Conservation (phyloP, 371 early-diverging fungal species). For the Apophysomyces ossiformis region DNA sequence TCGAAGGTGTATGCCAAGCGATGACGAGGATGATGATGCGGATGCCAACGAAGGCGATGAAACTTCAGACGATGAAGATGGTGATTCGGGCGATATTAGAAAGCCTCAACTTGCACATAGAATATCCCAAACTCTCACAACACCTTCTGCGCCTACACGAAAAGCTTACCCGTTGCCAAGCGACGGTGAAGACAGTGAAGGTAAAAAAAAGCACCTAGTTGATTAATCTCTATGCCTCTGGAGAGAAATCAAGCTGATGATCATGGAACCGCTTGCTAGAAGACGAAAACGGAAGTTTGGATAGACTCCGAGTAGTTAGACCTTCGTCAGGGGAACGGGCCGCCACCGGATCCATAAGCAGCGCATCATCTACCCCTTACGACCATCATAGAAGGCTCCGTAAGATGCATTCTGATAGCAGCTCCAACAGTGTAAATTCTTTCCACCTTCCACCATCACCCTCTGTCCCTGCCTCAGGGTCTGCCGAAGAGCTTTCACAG, state of each 20-base stretch:
- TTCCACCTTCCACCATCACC: not conserved
- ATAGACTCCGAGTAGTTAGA: slow-evolving; percentile 8
- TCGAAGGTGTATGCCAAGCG: slow-evolving; percentile 44
- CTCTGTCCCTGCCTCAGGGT: slow-evolving; percentile 4
- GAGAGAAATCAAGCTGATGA: not conserved
- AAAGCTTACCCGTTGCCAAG: slow-evolving; percentile 35
- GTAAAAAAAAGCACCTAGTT: slow-evolving; percentile 1
- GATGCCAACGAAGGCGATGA: slow-evolving; percentile 35
- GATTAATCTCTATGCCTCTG: not conserved
- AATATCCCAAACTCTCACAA: not conserved
- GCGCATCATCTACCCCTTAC: slow-evolving; percentile 6
- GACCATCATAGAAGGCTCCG: slow-evolving; percentile 5
- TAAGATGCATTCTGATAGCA: not conserved
- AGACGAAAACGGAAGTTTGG: slow-evolving; percentile 9
- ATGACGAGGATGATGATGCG: slow-evolving; percentile 39
- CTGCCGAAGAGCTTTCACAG: slow-evolving; percentile 4
- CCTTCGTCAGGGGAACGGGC: slow-evolving; percentile 12
- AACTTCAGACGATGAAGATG: slow-evolving; percentile 35
- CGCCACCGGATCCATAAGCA: slow-evolving; percentile 11
- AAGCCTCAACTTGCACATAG: not conserved
- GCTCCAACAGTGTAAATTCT: not conserved
- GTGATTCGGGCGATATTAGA: slow-evolving; percentile 1
- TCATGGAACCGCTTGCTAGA: not conserved
- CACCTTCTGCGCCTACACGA: slow-evolving; percentile 3
- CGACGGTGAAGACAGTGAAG: slow-evolving; percentile 40